Evolutionary conservation across 345 rosid species (phyloP).

Genomic region (Orychophragmus violaceus): DNA sequence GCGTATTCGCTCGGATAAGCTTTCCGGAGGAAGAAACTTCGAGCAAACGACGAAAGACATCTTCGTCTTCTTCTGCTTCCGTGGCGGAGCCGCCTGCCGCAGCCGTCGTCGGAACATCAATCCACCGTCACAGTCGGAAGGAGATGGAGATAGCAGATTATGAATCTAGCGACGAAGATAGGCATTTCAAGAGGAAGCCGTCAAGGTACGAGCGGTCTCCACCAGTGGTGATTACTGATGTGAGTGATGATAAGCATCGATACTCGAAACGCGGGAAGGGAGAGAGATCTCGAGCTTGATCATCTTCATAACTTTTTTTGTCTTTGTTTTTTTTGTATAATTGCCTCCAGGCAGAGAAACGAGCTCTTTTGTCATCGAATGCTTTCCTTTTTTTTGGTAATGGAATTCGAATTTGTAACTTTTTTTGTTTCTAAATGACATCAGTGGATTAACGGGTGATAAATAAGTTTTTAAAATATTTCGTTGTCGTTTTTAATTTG

Average conservation of each 20-base stretch:
- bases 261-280: slow-evolving; percentile 25
- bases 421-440: not conserved
- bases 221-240: slow-evolving; percentile 14
- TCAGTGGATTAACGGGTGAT: too few relatives aligned
- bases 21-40: slow-evolving; percentile 60
- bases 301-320: not conserved
- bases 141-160: slow-evolving; percentile 40
- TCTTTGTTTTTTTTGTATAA: not conserved
- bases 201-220: slow-evolving; percentile 75
- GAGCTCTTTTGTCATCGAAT: not conserved
- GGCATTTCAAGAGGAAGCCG: slow-evolving; percentile 95
- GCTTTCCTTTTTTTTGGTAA: not conserved
- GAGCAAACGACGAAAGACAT: slow-evolving; percentile 51
- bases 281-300: slow-evolving; percentile 25
- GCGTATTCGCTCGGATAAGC: slow-evolving; percentile 94
- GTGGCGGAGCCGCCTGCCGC: slow-evolving; percentile 20
- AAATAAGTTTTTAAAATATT: too few relatives aligned
- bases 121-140: slow-evolving; percentile 27
- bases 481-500: too few relatives aligned
- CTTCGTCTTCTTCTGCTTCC: slow-evolving; percentile 38
- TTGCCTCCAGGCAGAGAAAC: not conserved
- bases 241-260: slow-evolving; percentile 19
- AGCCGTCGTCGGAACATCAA: slow-evolving; percentile 4
- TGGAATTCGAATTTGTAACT: not conserved
- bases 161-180: slow-evolving; percentile 86